phyloP scores from a whole-genome alignment of 768 basidiomycete genomes.

The Lentinula guzmanii region DNA sequence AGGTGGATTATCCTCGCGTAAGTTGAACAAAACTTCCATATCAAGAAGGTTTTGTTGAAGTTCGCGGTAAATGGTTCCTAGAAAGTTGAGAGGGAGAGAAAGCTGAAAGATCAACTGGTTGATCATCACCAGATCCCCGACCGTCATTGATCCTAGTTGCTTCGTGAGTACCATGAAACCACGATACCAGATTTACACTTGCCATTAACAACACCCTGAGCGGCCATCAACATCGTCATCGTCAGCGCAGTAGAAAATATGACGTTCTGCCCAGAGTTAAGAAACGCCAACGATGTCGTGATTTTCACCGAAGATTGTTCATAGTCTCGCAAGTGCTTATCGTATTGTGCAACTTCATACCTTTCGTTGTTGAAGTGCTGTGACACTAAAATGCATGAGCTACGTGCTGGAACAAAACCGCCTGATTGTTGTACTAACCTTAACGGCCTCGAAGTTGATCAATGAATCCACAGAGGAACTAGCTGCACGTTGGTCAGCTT shows the following conservation, averaged over 20 bases:
- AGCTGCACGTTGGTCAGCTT: constrained; percentile 95
- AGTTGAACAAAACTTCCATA: constrained; percentile 93
- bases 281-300: constrained; percentile 84
- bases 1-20: constrained; percentile 76
- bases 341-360: constrained; percentile 88
- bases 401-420: background rate
- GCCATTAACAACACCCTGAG: constrained; percentile 93
- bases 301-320: constrained; percentile 93
- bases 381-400: constrained; percentile 8
- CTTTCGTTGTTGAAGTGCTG: constrained; percentile 98
- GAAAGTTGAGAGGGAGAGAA: constrained; percentile 92
- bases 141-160: constrained; percentile 84
- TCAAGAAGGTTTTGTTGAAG: constrained; percentile 93
- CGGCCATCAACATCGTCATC: constrained; percentile 92
- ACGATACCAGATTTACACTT: constrained; percentile 11
- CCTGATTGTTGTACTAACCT: constrained; percentile 42
- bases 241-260: constrained; percentile 95
- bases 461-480: constrained; percentile 91
- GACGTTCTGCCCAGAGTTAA: constrained; percentile 96
- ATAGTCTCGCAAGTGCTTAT: constrained; percentile 79
- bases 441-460: constrained; percentile 98
- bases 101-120: constrained; percentile 98
- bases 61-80: constrained; percentile 96
- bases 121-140: constrained; percentile 98
- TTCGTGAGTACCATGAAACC: constrained; percentile 2